phyloP scores from a whole-genome alignment of 2,329 filamentous ascomycete species.

The Paraconiothyrium brasiliense region DNA sequence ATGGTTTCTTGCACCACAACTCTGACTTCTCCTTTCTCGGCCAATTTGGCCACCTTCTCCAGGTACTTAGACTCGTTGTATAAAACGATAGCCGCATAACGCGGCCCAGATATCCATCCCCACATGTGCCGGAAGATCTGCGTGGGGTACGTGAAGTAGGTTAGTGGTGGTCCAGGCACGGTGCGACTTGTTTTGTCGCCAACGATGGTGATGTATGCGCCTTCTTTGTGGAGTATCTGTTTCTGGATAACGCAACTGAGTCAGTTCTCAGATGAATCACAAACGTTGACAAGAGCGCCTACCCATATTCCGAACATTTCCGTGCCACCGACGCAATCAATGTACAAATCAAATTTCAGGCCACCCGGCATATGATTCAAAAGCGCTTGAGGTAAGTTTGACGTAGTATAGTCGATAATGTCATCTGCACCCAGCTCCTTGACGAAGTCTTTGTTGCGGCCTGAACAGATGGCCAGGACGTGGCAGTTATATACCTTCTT shows the following conservation, averaged over 20 bases:
- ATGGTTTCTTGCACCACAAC: slow-evolving; percentile 42
- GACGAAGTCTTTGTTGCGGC: slow-evolving; percentile 58
- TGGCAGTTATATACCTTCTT: slow-evolving; percentile 49
- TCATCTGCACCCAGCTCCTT: slow-evolving; percentile 59
- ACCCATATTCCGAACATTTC: slow-evolving; percentile 53
- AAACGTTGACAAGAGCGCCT: not conserved
- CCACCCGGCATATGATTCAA: slow-evolving; percentile 36
- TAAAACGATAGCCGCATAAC: slow-evolving; percentile 42
- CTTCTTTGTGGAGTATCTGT: slow-evolving; percentile 44
- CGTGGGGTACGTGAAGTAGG: slow-evolving; percentile 43
- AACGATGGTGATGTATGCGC: slow-evolving; percentile 55
- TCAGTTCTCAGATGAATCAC: not conserved
- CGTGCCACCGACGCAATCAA: slow-evolving; percentile 62
- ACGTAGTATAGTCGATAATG: slow-evolving; percentile 49
- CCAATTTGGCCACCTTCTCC: slow-evolving; percentile 33
- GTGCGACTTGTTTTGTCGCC: slow-evolving; percentile 51
- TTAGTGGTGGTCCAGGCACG: slow-evolving; percentile 47
- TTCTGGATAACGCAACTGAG: slow-evolving; percentile 14
- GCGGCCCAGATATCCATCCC: slow-evolving; percentile 37
- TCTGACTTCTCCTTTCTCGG: slow-evolving; percentile 31
- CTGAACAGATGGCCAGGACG: slow-evolving; percentile 61
- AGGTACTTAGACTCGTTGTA: slow-evolving; percentile 35
- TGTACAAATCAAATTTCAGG: slow-evolving; percentile 55
- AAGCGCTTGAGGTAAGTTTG: slow-evolving; percentile 46
- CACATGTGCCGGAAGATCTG: slow-evolving; percentile 35